Percentiles rank a stretch among this genome's conserved stretches.
phyloP scores from a whole-genome alignment of 495 filamentous ascomycete genomes.

The Penicillium cinerascens region DNA sequence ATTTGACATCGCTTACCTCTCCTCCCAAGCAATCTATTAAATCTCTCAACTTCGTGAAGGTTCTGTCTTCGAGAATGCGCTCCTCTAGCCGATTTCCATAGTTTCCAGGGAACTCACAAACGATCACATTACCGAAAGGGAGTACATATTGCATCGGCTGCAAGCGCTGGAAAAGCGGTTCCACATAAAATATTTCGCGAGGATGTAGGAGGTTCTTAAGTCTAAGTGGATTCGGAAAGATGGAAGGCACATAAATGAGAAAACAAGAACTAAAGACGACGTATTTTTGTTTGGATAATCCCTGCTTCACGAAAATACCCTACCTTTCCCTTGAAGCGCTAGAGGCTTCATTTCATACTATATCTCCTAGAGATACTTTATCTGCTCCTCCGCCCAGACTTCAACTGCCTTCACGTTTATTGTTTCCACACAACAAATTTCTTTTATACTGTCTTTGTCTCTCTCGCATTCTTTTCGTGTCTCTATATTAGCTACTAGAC shows the following conservation, averaged over 20 bases:
- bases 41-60: conserved; percentile 1
- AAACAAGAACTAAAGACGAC: background rate
- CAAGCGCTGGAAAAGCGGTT: background rate
- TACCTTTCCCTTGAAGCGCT: too few species aligned
- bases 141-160: conserved; percentile 1
- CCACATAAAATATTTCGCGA: conserved; percentile 9
- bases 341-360: too few species aligned
- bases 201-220: background rate
- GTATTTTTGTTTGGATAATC: conserved; percentile 1
- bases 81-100: conserved; percentile 11
- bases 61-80: background rate
- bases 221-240: background rate
- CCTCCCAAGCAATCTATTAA: background rate
- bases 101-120: background rate
- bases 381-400: too few species aligned
- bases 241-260: background rate
- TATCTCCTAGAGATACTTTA: too few species aligned
- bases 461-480: too few species aligned
- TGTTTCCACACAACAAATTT: too few species aligned
- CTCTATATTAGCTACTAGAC: too few species aligned
- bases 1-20: background rate
- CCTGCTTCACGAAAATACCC: too few species aligned
- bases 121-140: background rate
- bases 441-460: too few species aligned
- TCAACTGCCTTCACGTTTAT: too few species aligned